These are phyloP conservation scores for Knoxdaviesia capensis DNA, from an alignment of 2,329 filamentous ascomycete genomes.

Conservation along the genomic window DNA sequence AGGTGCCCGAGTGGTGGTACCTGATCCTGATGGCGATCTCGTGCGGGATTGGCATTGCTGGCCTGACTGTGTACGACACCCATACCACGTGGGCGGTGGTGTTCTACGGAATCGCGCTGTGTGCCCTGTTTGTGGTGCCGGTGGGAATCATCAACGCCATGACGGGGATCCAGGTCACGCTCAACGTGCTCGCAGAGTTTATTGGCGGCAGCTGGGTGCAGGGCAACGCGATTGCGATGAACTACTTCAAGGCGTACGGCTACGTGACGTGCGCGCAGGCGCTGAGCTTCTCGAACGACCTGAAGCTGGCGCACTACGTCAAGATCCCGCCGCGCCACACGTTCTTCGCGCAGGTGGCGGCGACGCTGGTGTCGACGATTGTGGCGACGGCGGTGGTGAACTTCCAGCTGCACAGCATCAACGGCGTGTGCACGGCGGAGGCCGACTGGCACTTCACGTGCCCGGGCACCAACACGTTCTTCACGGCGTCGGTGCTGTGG, in stretches of 20 bases:
- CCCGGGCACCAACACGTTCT: conserved; percentile 32
- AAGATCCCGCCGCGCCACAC: conserved; percentile 41
- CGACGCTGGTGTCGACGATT: conserved; percentile 31
- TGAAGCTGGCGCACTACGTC: conserved; percentile 32
- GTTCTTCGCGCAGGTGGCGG: conserved; percentile 36
- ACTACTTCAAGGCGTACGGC: conserved; percentile 32
- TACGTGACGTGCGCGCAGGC: conserved; percentile 29
- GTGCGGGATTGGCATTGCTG: conserved; percentile 23
- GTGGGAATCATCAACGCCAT: conserved; percentile 32
- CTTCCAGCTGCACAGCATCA: conserved; percentile 20
- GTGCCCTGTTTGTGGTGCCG: conserved; percentile 28
- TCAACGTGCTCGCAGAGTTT: conserved; percentile 32
- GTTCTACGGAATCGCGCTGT: conserved; percentile 28
- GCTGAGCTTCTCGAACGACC: conserved; percentile 26
- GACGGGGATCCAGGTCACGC: conserved; percentile 28
- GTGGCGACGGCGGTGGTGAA: conserved; percentile 27
- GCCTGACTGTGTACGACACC: conserved; percentile 26
- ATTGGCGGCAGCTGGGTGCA: conserved; percentile 28
- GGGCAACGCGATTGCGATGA: conserved; percentile 30
- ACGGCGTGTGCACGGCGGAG: conserved; percentile 10
- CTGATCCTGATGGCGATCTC: conserved; percentile 19
- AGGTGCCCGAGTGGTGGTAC: conserved; percentile 36
- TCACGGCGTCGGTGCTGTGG: conserved; percentile 34
- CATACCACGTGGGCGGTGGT: conserved; percentile 29
- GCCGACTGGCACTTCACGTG: conserved; percentile 15